Evolutionary conservation across 2,329 filamentous ascomycete species (phyloP), one percentile per base, ranked within the genome.

Genomic region (Fusarium napiforme): DNA sequence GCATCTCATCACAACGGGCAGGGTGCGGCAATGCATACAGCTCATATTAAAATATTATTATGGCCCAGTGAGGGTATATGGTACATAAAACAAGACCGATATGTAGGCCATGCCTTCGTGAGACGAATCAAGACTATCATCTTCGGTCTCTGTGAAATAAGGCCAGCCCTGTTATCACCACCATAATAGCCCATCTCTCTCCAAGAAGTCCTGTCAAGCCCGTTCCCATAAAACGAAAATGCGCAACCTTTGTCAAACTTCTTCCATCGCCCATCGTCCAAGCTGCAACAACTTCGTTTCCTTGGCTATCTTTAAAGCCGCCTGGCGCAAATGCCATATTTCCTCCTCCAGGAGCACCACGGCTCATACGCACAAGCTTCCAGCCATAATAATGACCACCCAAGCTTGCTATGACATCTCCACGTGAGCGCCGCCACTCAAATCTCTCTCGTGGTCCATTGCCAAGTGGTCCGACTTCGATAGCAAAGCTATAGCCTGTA

Each of bases 111-210:
- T 19, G 39, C 15, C 21, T 37, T 21, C 2, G 2, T 6, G 18
- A 34, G n/a, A 28, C 9, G 12, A 30, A 19, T 19, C 9, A 28
- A 15, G n/a, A 10, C 9, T 40, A 11, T 49, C 52, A 58, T 59
- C 65, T 53, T 28, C 53, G 39, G 23, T 65, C 60, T 72, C 60
- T 64, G 9, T 67, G 64, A 23, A 74, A 72, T 11, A 78, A 42
- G 11, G 64, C 56, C 42, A 77, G 56, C 9, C 60, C 72, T 16
- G 76, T 74, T 23, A 76, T 60, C 7, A 78, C 74, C 12, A 67
- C 67, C 69, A 78, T 71, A n/a, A 78, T 74, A 40, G 76, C 75
- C 76, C 76, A 78, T 56, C 74, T 71, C 66, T 78, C 76, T 28
- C 76, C 76, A 3, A 78, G 50, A 23, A 67, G 39, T 10, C 76